Percentiles rank a stretch among this genome's conserved stretches.
These are phyloP conservation scores for Linnemannia elongata DNA, from an alignment of 192 early-diverging fungal species.

Conservation along the genomic window DNA sequence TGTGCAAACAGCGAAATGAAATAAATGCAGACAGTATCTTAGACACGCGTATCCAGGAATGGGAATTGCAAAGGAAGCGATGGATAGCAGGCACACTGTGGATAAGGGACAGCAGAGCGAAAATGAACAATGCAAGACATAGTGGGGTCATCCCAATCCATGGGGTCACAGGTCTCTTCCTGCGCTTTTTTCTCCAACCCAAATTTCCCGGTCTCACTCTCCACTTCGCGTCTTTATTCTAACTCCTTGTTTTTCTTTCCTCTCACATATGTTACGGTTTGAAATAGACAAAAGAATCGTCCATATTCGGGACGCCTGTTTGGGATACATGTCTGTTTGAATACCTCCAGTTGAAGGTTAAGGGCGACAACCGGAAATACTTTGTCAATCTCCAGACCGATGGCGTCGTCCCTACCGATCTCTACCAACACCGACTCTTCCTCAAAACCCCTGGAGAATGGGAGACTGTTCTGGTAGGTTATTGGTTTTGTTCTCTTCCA, in stretches of 20 bases:
- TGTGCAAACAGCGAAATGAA: too few species aligned
- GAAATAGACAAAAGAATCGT: conserved; percentile 67
- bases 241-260: not conserved
- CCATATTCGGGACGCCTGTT: conserved; percentile 80
- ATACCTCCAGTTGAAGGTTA: conserved; percentile 85
- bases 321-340: conserved; percentile 91
- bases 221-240: not conserved
- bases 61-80: not conserved
- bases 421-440: conserved; percentile 95
- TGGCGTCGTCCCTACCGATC: conserved; percentile 82
- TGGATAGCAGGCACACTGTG: too few species aligned
- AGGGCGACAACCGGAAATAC: conserved; percentile 88
- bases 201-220: not conserved
- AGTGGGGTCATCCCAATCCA: too few species aligned
- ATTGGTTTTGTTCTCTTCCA: not conserved
- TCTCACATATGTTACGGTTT: not conserved
- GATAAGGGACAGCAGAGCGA: not conserved
- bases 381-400: conserved; percentile 96
- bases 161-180: too few species aligned
- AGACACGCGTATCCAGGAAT: not conserved
- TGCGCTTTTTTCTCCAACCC: too few species aligned
- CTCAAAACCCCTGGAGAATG: conserved; percentile 90
- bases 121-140: not conserved
- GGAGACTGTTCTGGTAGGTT: conserved; percentile 87
- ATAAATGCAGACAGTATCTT: too few species aligned